Base-by-base conservation (phyloP, 257 asterid species). In the Asclepias syriaca region DNA sequence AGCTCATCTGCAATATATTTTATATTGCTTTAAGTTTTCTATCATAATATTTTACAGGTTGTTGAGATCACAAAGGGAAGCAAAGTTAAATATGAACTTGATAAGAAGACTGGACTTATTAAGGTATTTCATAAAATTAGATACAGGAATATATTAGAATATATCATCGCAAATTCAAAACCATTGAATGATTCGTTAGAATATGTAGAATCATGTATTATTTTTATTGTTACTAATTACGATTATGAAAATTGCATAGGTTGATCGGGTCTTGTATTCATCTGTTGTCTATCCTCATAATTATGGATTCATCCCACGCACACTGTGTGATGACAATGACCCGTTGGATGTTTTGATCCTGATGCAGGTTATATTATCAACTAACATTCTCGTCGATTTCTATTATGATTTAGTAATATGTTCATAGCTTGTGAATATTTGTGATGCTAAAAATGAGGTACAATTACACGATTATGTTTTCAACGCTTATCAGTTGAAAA, bases 231-330 rank as follows among this genome's bases (percentile, higher is more conserved):
- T 24, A 59, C 27, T 59, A 59, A 59, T 27, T 4, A 27, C 2
- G 48, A 43, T 9, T 43, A 9, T 43, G 7, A 43, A 43, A 43
- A 43, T 43, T 43, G 48, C 13, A 14, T 45, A 76, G 80, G 80
- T 76, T 32, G 80, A 76, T 63, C 71, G 80, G 5, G 46, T 76
- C 18, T 59, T 76, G 10, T 76, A 76, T 65, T 76, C 80, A 39
- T 76, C 80, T 8, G 76, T 76, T 8, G 80, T 70, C 14, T 76
- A 76, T 68, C 80, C 80, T 6, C 80, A 76, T 65, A 76, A 76
- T 71, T 76, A 76, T 43, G 80, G 76, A 32, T 76, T 76, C 55
- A 63, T 76, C 46, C 80, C 80, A 8, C 80, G 75, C 8, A 76
- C 76, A n/a, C 63, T 76, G 5, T 70, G 80, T 19, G 80, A 76